Base-by-base conservation (phyloP, 1,284 basidiomycete species). In the Cryptococcus wingfieldii region DNA sequence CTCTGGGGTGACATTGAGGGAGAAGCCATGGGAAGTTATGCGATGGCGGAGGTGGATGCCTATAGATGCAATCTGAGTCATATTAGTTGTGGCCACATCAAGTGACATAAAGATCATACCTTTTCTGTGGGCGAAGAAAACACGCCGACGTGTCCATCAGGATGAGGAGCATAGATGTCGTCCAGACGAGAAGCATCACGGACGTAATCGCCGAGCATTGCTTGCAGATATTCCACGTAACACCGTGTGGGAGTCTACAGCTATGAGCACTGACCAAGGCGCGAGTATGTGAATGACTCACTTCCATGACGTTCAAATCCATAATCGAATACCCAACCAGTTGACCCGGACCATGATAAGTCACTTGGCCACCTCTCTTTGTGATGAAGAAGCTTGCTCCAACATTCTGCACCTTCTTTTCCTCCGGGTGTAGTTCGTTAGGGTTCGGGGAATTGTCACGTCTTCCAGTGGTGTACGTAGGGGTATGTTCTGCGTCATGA, bases 281-380 rank as follows among this genome's bases (percentile, higher is more conserved):
- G 23, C 3, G 23, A 23, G 23, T 23, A 34, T 8, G 8, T 34
- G 18, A 10, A 27, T 23, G 13, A 65, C 79, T 64, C 58, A 82
- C 81, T 51, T 78, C 71, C 69, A 83, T 81, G 12, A 78, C 75
- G 1, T 79, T 80, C 16, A 98, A 81, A 77, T 98, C 93, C 45
- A 98, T 80, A 50, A 98, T 82, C 1, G 93, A 91, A 71, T 99
- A 99, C 37, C 92, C 96, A 13, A 97, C 89, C 60, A 99, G 81
- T 77, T 99, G 96, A 2, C 96, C 96, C 0, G 95, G 95, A 0
- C 96, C 96, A 74, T 99, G 96, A 75, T 92, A 99, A 2, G 96
- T 99, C 54, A 93, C 83, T 75, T 97, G 87, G 7, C 59, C 58
- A 10, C 95, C 95, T 57, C 96, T 82, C 60, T 85, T 83, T 2